Conservation (phyloP, 2,329 filamentous ascomycete species). For the Aspergillus persii region DNA sequence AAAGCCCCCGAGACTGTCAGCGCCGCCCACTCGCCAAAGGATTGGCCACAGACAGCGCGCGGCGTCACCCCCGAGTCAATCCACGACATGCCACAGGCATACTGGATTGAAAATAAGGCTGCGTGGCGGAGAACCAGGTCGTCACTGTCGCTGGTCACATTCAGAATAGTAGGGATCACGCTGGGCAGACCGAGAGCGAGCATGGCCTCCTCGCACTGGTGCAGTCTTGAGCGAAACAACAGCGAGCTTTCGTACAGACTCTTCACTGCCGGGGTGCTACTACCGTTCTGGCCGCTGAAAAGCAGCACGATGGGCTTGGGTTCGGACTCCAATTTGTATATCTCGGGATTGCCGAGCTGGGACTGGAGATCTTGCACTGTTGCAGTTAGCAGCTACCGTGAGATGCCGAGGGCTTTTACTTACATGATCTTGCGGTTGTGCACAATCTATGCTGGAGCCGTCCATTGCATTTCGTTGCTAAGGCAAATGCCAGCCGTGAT, state of each 20-base stretch:
- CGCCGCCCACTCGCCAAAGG: constrained; percentile 39
- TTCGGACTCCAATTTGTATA: too few species aligned
- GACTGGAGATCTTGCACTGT: too few species aligned
- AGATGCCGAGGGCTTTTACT: too few species aligned
- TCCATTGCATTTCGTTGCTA: too few species aligned
- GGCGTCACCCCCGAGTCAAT: constrained; percentile 37
- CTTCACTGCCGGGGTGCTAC: not conserved
- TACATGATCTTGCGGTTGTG: too few species aligned
- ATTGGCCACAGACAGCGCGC: constrained; percentile 37
- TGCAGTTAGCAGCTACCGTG: too few species aligned
- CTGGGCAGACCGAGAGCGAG: constrained; percentile 26
- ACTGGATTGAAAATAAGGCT: constrained; percentile 38
- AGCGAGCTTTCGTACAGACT: not conserved
- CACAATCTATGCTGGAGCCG: too few species aligned
- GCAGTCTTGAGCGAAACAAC: not conserved
- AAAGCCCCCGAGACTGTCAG: constrained; percentile 32
- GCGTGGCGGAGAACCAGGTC: constrained; percentile 34
- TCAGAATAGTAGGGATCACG: constrained; percentile 33
- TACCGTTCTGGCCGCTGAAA: too few species aligned
- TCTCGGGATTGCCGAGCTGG: too few species aligned
- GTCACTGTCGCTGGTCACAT: constrained; percentile 6
- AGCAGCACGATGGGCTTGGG: too few species aligned
- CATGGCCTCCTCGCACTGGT: not conserved
- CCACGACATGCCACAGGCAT: constrained; percentile 38
- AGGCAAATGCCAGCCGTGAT: too few species aligned